phyloP scores from a whole-genome alignment of 2,329 filamentous ascomycete genomes.

The Pyrenophora seminiperda region DNA sequence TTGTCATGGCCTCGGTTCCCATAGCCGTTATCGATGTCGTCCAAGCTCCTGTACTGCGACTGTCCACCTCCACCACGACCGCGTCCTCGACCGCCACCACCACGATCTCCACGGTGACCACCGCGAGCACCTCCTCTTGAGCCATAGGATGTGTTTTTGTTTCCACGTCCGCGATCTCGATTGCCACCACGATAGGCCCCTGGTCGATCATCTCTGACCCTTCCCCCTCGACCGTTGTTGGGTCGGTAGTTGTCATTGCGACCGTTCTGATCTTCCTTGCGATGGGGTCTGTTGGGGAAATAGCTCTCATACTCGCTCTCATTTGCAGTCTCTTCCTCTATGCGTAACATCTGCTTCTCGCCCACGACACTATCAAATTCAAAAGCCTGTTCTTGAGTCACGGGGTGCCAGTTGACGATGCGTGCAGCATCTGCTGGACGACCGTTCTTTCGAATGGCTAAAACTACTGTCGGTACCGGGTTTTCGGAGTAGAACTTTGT shows the following conservation, averaged over 20 bases:
- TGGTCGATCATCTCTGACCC: slow-evolving; percentile 31
- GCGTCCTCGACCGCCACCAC: slow-evolving; percentile 45
- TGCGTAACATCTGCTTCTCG: slow-evolving; percentile 81
- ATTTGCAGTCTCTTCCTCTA: slow-evolving; percentile 70
- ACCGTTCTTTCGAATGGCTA: slow-evolving; percentile 76
- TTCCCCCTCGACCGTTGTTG: slow-evolving; percentile 30
- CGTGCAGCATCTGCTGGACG: slow-evolving; percentile 78
- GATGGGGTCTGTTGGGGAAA: slow-evolving; percentile 64
- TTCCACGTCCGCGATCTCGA: slow-evolving; percentile 39
- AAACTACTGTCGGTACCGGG: slow-evolving; percentile 75
- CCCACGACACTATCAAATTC: slow-evolving; percentile 82
- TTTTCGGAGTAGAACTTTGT: slow-evolving; percentile 77
- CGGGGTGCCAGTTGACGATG: slow-evolving; percentile 82
- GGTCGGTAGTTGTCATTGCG: slow-evolving; percentile 40
- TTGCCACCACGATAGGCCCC: slow-evolving; percentile 43
- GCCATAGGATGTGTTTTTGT: slow-evolving; percentile 39
- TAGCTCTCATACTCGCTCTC: slow-evolving; percentile 69
- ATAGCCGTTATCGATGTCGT: slow-evolving; percentile 47
- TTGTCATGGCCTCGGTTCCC: slow-evolving; percentile 39
- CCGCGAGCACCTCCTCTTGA: slow-evolving; percentile 46
- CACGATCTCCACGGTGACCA: slow-evolving; percentile 49
- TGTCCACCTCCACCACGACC: slow-evolving; percentile 40
- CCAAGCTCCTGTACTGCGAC: slow-evolving; percentile 51
- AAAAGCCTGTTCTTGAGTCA: slow-evolving; percentile 71
- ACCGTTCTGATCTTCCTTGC: slow-evolving; percentile 50